Conservation (phyloP, 208 protist genomes). For the Leptomonas pyrrhocoris region DNA sequence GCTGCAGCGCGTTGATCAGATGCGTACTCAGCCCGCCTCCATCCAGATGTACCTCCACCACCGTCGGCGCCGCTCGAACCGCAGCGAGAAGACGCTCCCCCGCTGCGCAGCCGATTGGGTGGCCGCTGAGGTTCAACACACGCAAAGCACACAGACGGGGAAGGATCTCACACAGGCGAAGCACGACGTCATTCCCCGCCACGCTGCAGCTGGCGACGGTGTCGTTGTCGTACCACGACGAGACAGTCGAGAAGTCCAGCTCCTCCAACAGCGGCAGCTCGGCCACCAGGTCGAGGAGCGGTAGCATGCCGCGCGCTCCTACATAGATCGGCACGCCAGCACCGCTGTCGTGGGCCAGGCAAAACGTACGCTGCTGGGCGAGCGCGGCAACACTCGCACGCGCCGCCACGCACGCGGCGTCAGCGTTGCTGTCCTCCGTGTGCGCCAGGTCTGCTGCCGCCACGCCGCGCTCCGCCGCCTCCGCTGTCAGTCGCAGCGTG, state of each 20-base stretch:
- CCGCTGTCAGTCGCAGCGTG: conserved; percentile 26
- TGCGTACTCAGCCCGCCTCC: conserved; percentile 32
- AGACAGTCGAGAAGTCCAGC: conserved; percentile 65
- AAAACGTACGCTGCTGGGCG: conserved; percentile 29
- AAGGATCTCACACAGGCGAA: conserved; percentile 45
- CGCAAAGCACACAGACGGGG: conserved; percentile 37
- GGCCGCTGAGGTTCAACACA: conserved; percentile 44
- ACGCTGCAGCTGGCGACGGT: conserved; percentile 37
- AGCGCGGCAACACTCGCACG: conserved; percentile 39
- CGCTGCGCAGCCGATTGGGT: conserved; percentile 59
- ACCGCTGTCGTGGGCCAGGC: conserved; percentile 13
- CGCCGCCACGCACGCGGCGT: neutral
- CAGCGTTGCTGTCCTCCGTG: conserved; percentile 38
- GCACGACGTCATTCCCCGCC: conserved; percentile 62
- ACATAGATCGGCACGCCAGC: conserved; percentile 40
- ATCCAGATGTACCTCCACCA: conserved; percentile 44
- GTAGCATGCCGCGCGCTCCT: conserved; percentile 66
- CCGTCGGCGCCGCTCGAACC: conserved; percentile 17
- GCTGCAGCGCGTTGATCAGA: conserved; percentile 35
- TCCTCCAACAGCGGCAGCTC: conserved; percentile 60
- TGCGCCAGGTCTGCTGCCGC: conserved; percentile 30
- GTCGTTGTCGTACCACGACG: conserved; percentile 63
- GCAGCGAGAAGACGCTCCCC: conserved; percentile 48
- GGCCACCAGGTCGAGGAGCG: conserved; percentile 59
- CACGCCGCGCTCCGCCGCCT: conserved; percentile 44